These are phyloP conservation scores for Fusarium haematococcum DNA, from an alignment of 2,329 filamentous ascomycete species.

Conservation along the genomic window DNA sequence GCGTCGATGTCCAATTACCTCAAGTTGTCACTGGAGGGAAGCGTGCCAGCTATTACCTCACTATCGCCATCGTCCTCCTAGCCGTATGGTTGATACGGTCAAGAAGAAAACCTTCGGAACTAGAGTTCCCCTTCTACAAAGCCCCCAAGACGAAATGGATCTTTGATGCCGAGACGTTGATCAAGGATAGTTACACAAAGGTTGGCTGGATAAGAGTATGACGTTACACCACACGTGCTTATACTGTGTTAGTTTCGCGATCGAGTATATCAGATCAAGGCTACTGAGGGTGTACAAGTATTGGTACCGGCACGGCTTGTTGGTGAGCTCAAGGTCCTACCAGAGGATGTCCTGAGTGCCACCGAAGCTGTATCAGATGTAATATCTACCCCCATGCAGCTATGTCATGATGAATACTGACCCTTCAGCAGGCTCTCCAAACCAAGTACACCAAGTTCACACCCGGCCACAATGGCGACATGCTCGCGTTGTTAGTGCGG, in stretches of 20 bases:
- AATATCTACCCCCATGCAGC: background rate
- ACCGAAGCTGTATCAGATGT: constrained; percentile 63
- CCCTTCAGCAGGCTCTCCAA: constrained; percentile 56
- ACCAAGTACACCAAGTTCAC: constrained; percentile 64
- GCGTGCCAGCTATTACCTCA: constrained; percentile 56
- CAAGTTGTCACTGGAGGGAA: constrained; percentile 42
- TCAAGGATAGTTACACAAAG: constrained; percentile 63
- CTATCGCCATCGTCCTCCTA: constrained; percentile 52
- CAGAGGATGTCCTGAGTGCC: constrained; percentile 62
- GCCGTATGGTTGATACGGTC: constrained; percentile 55
- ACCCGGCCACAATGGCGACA: constrained; percentile 59
- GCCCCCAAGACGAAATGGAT: constrained; percentile 63
- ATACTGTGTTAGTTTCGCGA: constrained; percentile 57
- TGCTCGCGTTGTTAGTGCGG: constrained; percentile 58
- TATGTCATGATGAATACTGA: background rate
- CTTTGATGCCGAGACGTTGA: constrained; percentile 60
- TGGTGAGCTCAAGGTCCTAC: constrained; percentile 60
- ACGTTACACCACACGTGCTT: constrained; percentile 14
- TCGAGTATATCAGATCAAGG: constrained; percentile 62
- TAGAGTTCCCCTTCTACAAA: constrained; percentile 60
- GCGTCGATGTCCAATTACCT: constrained; percentile 37
- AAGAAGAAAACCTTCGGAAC: constrained; percentile 44
- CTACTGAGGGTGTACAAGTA: constrained; percentile 62
- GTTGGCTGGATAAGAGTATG: constrained; percentile 41
- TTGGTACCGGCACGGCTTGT: constrained; percentile 59